These are phyloP conservation scores for Friedmanniomyces simplex DNA, from an alignment of 495 filamentous ascomycete genomes.

Conservation along the genomic window DNA sequence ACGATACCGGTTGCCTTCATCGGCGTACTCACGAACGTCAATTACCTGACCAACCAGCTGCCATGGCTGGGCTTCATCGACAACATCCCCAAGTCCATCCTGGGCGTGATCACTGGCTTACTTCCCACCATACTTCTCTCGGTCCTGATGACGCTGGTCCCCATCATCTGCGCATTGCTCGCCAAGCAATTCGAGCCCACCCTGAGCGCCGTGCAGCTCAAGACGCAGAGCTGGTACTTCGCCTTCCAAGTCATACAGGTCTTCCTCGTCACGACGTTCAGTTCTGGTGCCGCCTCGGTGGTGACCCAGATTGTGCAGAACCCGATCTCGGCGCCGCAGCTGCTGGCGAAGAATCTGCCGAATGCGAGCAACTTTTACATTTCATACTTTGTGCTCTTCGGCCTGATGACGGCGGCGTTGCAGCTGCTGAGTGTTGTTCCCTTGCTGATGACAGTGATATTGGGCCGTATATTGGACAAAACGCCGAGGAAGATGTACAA, in stretches of 20 bases:
- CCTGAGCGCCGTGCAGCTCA: slow-evolving; percentile 65
- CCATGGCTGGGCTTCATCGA: slow-evolving; percentile 61
- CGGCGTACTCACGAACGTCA: slow-evolving; percentile 76
- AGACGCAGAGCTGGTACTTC: slow-evolving; percentile 85
- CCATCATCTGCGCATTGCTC: slow-evolving; percentile 67
- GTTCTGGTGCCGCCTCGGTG: slow-evolving; percentile 62
- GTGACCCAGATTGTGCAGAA: slow-evolving; percentile 49
- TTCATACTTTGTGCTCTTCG: slow-evolving; percentile 87
- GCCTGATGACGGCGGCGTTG: slow-evolving; percentile 64
- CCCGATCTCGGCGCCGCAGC: slow-evolving; percentile 46
- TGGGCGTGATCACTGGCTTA: slow-evolving; percentile 76
- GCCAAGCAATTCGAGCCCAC: slow-evolving; percentile 70
- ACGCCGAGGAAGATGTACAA: slow-evolving; percentile 67
- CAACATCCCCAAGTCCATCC: slow-evolving; percentile 54
- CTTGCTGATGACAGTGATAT: slow-evolving; percentile 60
- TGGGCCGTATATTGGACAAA: slow-evolving; percentile 58
- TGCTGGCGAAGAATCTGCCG: slow-evolving; percentile 71
- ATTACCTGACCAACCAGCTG: slow-evolving; percentile 46
- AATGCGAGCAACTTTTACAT: slow-evolving; percentile 88
- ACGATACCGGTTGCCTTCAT: slow-evolving; percentile 83
- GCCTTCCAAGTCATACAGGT: slow-evolving; percentile 93
- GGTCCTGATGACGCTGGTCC: slow-evolving; percentile 78
- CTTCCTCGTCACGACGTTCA: slow-evolving; percentile 77
- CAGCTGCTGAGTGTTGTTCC: slow-evolving; percentile 67
- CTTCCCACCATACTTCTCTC: slow-evolving; percentile 69